Evolutionary conservation across 495 filamentous ascomycete species (phyloP).

Genomic region (Rostrohypoxylon terebratum): DNA sequence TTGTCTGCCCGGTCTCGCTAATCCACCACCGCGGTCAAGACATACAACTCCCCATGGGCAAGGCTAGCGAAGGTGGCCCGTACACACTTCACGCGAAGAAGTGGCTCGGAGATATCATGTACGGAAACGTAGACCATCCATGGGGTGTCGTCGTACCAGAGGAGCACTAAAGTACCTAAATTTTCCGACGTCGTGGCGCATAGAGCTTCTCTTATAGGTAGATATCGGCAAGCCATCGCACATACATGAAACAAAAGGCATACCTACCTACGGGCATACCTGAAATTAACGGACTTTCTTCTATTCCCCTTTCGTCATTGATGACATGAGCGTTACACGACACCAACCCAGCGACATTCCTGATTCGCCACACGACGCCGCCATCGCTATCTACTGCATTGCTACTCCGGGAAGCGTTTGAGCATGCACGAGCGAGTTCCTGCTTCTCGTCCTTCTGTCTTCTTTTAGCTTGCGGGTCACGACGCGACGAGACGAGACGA

Average conservation of each 20-base stretch:
- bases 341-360: neutral
- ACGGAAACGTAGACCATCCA: slow-evolving; percentile 79
- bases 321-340: slow-evolving; percentile 20
- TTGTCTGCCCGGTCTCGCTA: slow-evolving; percentile 77
- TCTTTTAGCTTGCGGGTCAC: neutral
- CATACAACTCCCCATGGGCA: slow-evolving; percentile 71
- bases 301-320: neutral
- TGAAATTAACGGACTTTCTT: slow-evolving; percentile 10
- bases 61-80: slow-evolving; percentile 66
- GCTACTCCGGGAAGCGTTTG: neutral
- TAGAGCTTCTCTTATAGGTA: neutral
- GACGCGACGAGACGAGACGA: neutral
- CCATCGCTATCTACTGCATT: neutral
- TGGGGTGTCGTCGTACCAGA: slow-evolving; percentile 83
- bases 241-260: slow-evolving; percentile 10
- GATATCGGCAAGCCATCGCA: neutral
- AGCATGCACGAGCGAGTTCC: slow-evolving; percentile 7
- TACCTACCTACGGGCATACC: neutral
- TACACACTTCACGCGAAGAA: slow-evolving; percentile 78
- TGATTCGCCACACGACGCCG: slow-evolving; percentile 28
- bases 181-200: slow-evolving; percentile 9
- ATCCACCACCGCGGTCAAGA: slow-evolving; percentile 80
- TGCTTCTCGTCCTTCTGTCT: slow-evolving; percentile 9
- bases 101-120: slow-evolving; percentile 89
- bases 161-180: slow-evolving; percentile 46